These are phyloP conservation scores for Zymoseptoria crescenta DNA, from an alignment of 2,329 filamentous ascomycete genomes.

Conservation along the genomic window DNA sequence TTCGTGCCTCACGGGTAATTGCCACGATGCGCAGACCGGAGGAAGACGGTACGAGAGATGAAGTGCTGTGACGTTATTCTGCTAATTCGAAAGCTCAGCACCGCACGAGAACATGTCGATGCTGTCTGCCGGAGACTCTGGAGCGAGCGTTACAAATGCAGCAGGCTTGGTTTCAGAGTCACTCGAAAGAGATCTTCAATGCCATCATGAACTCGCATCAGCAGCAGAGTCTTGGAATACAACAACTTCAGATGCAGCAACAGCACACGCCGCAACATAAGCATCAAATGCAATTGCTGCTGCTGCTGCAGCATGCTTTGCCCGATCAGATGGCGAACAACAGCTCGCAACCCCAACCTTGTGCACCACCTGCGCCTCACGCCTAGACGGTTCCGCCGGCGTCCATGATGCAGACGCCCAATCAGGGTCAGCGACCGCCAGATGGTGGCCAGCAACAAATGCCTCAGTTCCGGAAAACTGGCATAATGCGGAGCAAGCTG, in stretches of 20 bases:
- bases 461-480: not conserved
- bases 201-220: slow-evolving; percentile 26
- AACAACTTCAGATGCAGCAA: slow-evolving; percentile 36
- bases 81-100: not conserved
- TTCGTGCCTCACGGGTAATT: not conserved
- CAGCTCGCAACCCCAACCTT: not conserved
- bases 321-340: not conserved
- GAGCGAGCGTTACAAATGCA: slow-evolving; percentile 31
- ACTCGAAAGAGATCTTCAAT: slow-evolving; percentile 16
- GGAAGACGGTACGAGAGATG: not conserved
- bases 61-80: not conserved
- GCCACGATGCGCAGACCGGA: not conserved
- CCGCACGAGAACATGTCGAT: slow-evolving; percentile 36
- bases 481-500: not conserved
- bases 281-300: slow-evolving; percentile 5
- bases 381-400: slow-evolving; percentile 34
- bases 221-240: slow-evolving; percentile 29
- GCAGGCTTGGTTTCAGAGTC: slow-evolving; percentile 17
- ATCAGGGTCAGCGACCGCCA: slow-evolving; percentile 1
- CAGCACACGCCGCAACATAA: slow-evolving; percentile 18
- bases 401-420: slow-evolving; percentile 15
- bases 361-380: slow-evolving; percentile 26
- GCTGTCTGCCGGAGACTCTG: slow-evolving; percentile 34
- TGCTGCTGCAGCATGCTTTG: not conserved
- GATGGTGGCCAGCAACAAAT: not conserved